Evolutionary conservation across 176 grass and related monocot species (phyloP), one percentile per base, ranked within the genome.

Genomic region (Thalia dealbata): DNA sequence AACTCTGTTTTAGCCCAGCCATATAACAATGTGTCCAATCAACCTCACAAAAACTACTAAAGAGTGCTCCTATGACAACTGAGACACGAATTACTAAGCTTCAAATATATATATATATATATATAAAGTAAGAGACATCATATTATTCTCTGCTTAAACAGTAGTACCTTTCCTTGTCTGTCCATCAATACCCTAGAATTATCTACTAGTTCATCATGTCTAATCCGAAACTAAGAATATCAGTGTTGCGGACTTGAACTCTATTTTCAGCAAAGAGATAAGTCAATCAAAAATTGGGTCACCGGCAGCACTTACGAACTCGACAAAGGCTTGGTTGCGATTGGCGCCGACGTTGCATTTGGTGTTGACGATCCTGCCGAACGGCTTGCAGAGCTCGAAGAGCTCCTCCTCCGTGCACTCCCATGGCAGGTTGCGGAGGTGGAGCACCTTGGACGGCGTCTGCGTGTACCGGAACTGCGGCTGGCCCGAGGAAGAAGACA

Each of bases 341-440:
- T 97, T 97, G 73, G 90, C 85, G 24, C 93, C 93, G 62, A 97
- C 93, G 83, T 97, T 92, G 81, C 87, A 89, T 83, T 92, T 97
- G 79, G 93, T 97, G 71, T 97, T 97, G 43, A 97, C 85, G 56
- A 97, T 82, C 81, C 79, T 84, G 22, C 93, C 93, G 56, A 97
- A 92, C 68, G 93, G 87, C 42, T 87, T 86, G 83, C 93, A 97
- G 71, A 97, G 87, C 35, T 85, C 81, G 74, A 97, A 73, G 66
- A 97, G 89, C 85, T 97, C 93, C 87, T 91, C 93, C 74, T 92
- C 93, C 16, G 87, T 82, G 85, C 93, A 88, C 56, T 97, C 93
- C 90, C 90, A 97, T 30, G 93, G 93, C 85, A 97, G 86, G 73
- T 97, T 97, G 69, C 93, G 89, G 61, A 97, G 85, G 82, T 97